Conservation (phyloP, 352 stramenopile genomes). For the Phytophthora cryptogea region DNA sequence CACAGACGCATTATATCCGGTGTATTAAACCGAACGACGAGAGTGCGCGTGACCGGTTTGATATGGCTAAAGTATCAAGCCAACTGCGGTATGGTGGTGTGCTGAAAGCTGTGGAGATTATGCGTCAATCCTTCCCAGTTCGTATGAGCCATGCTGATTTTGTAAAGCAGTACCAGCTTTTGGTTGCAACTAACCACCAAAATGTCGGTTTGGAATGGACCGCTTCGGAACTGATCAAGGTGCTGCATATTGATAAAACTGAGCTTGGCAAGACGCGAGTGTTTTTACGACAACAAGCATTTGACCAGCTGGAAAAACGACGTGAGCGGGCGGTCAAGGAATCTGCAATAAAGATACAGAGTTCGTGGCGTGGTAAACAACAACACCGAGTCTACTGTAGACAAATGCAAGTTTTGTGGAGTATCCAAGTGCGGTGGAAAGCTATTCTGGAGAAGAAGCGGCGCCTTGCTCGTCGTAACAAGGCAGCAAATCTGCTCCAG, state of each 20-base stretch:
- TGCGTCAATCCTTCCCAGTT: conserved; percentile 82
- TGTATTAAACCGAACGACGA: conserved; percentile 99
- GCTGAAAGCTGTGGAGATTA: conserved; percentile 85
- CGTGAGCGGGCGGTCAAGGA: conserved; percentile 39
- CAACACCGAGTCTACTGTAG: conserved; percentile 38
- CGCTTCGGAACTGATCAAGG: conserved; percentile 38
- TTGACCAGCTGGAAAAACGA: conserved; percentile 63
- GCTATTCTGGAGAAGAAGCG: conserved; percentile 54
- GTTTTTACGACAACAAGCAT: conserved; percentile 67
- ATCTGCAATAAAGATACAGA: conserved; percentile 51
- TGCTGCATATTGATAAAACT: conserved; percentile 44
- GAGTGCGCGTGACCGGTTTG: conserved; percentile 91
- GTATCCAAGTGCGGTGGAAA: conserved; percentile 63
- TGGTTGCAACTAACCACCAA: conserved; percentile 5
- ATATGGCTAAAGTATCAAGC: conserved; percentile 69
- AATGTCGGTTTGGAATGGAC: conserved; percentile 20
- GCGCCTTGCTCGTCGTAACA: conserved; percentile 33
- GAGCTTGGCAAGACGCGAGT: conserved; percentile 72
- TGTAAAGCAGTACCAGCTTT: conserved; percentile 55
- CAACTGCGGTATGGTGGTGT: conserved; percentile 87
- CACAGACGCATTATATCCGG: conserved; percentile 97
- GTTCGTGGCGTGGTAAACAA: conserved; percentile 43
- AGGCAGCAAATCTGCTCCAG: conserved; percentile 45
- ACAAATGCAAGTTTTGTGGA: conserved; percentile 40
- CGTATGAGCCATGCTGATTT: conserved; percentile 78